Evolutionary conservation across 2,329 filamentous ascomycete genomes (phyloP), one percentile per base, ranked within the genome.

Genomic region (Fusarium foetens): DNA sequence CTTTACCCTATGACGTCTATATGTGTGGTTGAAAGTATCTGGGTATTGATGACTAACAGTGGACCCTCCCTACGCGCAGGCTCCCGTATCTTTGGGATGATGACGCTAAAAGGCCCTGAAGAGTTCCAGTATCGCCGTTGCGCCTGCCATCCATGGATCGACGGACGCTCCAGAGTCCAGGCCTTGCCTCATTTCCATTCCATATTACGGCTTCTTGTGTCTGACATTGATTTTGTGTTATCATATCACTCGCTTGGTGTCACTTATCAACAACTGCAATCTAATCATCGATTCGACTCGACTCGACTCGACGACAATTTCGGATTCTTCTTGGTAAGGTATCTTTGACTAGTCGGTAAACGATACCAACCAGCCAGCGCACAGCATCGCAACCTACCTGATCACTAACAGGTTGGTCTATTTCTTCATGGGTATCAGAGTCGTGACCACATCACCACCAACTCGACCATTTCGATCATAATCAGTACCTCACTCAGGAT

Each of bases 11-110:
- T 35, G 39, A 41, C 51, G 54, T 48, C 25, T 17, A 25, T 41
- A 19, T 29, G 31, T 27, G 25, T 41, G 12, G 46, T 45, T 23
- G 35, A 38, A 25, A 33, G 69, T 71, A 71, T 39, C 48, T 63
- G 25, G 51, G 19, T 58, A 58, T 65, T 38, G 42, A 23, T 8
- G 63, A 36, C 58, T 72, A 72, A 72, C 69, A 72, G 54, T 64
- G 58, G 70, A 33, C 45, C 46, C 29, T 41, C 31, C 33, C 31
- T 66, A 39, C 35, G 29, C 31, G 35, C 51, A 55, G 64, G 49
- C 33, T 61, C 58, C 49, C 35, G 33, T 46, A 38, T 38, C 39
- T 12, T 48, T 59, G n/a, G 36, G 39, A 61, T 41, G 41, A n/a
- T 64, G 36, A 12, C 58, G 51, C 58, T 68, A 64, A 68, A 33